phyloP scores from a whole-genome alignment of 768 basidiomycete species.

The Calocybe cyanea region DNA sequence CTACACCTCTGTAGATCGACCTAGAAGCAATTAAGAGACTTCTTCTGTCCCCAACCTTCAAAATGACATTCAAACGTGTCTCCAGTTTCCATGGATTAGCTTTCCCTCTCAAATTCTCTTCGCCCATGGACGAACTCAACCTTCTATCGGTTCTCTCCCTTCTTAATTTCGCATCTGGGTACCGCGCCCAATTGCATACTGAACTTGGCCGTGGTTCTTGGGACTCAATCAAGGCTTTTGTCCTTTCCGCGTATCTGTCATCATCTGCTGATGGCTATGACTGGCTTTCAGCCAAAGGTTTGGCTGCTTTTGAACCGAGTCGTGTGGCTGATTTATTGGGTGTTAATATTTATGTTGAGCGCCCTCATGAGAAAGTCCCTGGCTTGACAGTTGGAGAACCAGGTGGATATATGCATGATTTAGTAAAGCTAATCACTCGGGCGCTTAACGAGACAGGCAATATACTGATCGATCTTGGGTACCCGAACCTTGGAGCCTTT shows the following conservation, averaged over 20 bases:
- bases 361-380: slow-evolving; percentile 61
- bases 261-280: slow-evolving; percentile 55
- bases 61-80: slow-evolving; percentile 55
- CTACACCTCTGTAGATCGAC: slow-evolving; percentile 43
- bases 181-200: slow-evolving; percentile 67
- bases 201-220: slow-evolving; percentile 78
- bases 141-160: slow-evolving; percentile 73
- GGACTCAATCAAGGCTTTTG: slow-evolving; percentile 75
- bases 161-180: slow-evolving; percentile 83
- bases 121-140: slow-evolving; percentile 72
- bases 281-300: slow-evolving; percentile 63
- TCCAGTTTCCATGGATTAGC: slow-evolving; percentile 64
- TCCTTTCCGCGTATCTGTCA: slow-evolving; percentile 68
- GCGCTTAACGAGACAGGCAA: slow-evolving; percentile 72
- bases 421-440: slow-evolving; percentile 62
- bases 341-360: slow-evolving; percentile 66
- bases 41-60: slow-evolving; percentile 62
- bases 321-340: slow-evolving; percentile 74
- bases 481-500: slow-evolving; percentile 70
- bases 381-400: slow-evolving; percentile 74
- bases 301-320: slow-evolving; percentile 46
- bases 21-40: slow-evolving; percentile 55
- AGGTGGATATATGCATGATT: slow-evolving; percentile 68
- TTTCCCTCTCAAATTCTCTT: slow-evolving; percentile 78
- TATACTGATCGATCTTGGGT: slow-evolving; percentile 55